Conservation (phyloP, 2,329 filamentous ascomycete species). For the Davidsoniella eucalypti region DNA sequence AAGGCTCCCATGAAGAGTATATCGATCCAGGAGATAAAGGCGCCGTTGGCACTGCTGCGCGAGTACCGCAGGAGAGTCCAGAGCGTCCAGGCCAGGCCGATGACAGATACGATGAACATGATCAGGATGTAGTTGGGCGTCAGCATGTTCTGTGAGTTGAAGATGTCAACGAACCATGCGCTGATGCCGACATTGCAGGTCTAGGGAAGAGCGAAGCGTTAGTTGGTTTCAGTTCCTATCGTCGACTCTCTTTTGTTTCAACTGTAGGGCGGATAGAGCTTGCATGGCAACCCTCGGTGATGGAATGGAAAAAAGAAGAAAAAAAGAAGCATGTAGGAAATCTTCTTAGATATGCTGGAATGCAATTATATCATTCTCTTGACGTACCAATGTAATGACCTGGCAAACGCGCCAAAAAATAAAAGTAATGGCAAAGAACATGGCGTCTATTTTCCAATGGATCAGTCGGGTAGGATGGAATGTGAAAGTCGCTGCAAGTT, state of each 20-base stretch:
- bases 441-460: slow-evolving; percentile 20
- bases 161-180: slow-evolving; percentile 47
- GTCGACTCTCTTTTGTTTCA: background rate
- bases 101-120: slow-evolving; percentile 49
- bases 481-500: too few relatives aligned
- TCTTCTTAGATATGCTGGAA: too few relatives aligned
- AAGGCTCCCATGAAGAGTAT: slow-evolving; percentile 45
- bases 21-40: slow-evolving; percentile 44
- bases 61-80: slow-evolving; percentile 51
- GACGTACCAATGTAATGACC: slow-evolving; percentile 44
- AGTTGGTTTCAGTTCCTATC: slow-evolving; percentile 5
- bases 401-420: slow-evolving; percentile 44
- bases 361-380: too few relatives aligned
- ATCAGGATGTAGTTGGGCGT: slow-evolving; percentile 47
- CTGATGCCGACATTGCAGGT: slow-evolving; percentile 52
- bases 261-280: background rate
- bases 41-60: slow-evolving; percentile 42
- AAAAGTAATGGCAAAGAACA: slow-evolving; percentile 49
- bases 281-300: too few relatives aligned
- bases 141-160: slow-evolving; percentile 36
- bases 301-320: background rate
- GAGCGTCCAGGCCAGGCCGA: slow-evolving; percentile 46
- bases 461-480: too few relatives aligned
- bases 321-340: background rate
- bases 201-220: slow-evolving; percentile 21